Percentiles rank a stretch among this genome's conserved stretches.
Conservation (phyloP, 2,329 filamentous ascomycete species). For the Lachnellula subtilissima region DNA sequence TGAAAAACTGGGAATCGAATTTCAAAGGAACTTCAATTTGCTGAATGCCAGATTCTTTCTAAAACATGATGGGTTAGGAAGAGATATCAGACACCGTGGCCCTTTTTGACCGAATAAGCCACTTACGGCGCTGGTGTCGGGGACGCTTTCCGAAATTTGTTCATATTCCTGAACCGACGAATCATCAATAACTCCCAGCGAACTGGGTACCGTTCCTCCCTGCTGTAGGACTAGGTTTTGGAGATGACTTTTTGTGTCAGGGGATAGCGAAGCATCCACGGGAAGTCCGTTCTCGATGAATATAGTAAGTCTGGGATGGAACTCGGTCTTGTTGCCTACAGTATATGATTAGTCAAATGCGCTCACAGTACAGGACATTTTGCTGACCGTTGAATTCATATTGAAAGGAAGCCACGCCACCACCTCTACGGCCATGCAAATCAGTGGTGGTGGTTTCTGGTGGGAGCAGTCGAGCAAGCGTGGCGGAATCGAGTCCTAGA, state of each 20-base stretch:
- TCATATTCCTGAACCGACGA: too few species aligned
- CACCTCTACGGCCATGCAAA: constrained; percentile 3
- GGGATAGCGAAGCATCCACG: constrained; percentile 59
- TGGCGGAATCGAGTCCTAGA: constrained; percentile 68
- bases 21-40: constrained; percentile 70
- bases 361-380: background rate
- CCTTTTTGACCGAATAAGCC: too few species aligned
- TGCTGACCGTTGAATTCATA: constrained; percentile 51
- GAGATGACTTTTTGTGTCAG: constrained; percentile 55
- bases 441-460: constrained; percentile 2
- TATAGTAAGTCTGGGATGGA: constrained; percentile 67
- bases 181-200: background rate
- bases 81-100: too few species aligned
- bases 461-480: constrained; percentile 59
- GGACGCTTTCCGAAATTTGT: too few species aligned
- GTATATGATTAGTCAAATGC: background rate
- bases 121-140: too few species aligned
- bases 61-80: background rate
- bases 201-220: constrained; percentile 9
- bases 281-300: constrained; percentile 61
- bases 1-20: constrained; percentile 77
- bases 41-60: constrained; percentile 26
- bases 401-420: constrained; percentile 38
- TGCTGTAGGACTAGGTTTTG: constrained; percentile 44
- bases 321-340: constrained; percentile 38